Evolutionary conservation across 73 alveolate species (phyloP), one percentile per base, ranked within the genome.

Genomic region (Loxodes magnus): DNA sequence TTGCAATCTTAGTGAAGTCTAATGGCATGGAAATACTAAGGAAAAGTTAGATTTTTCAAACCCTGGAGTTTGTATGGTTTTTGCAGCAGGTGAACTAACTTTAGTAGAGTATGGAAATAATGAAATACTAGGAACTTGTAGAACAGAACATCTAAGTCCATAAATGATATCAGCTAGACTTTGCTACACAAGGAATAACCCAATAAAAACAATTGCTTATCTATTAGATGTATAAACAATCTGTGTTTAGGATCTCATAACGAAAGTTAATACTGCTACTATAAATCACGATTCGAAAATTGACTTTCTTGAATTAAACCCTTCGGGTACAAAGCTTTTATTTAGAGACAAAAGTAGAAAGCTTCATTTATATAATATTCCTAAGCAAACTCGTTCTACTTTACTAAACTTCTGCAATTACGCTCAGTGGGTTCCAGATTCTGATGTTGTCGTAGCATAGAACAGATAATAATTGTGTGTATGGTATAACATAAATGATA

Each of bases 371-470:
- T 96, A 86, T 78, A 88, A 90, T 67, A 93, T 94, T 28, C 85
- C 82, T 43, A 94, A 91, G 78, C 96, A 91, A 59, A 68, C 77
- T 59, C 90, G 88, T 79, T 78, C 84, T 24, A 96, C 99, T 5
- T 85, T 96, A 42, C 77, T 96, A 22, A 93, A 92, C 82, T 96
- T 79, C 88, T 96, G 99, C 85, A 87, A 90, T 36, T 96, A 92
- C 59, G 99, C 94, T 41, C 92, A 94, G 74, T 96, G 99, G 99
- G 99, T 96, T 34, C 99, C 99, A 6, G 93, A 91, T 62, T 85
- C 98, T 26, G 99, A 96, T 76, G 99, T 96, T 31, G 97, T 96
- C 20, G 99, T 96, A 12, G 99, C 99, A 4, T 95, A 96, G 70
- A 96, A 93, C 84, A 84, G 99, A 71, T 74, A 77, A 58, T 88